Percentiles rank a stretch among this genome's conserved stretches.
Conservation (phyloP, 352 stramenopile species). For the Globisporangium polare region DNA sequence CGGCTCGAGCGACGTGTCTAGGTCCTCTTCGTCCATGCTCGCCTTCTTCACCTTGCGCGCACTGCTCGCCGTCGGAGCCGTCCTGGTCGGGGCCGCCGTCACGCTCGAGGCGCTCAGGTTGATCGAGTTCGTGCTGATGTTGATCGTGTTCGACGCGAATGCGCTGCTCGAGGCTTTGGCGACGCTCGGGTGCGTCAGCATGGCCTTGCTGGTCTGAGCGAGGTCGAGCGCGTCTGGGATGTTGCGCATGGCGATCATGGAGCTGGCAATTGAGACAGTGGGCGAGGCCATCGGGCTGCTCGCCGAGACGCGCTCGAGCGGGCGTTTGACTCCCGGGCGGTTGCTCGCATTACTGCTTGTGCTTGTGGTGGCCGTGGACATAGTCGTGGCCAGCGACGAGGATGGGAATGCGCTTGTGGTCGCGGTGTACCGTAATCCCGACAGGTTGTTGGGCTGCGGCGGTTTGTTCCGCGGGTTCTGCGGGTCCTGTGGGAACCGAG, state of each 20-base stretch:
- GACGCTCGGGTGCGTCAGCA: constrained; percentile 18
- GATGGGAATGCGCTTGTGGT: constrained; percentile 15
- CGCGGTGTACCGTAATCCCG: constrained; percentile 6
- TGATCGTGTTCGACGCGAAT: constrained; percentile 15
- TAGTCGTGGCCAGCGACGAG: constrained; percentile 8
- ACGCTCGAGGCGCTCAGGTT: constrained; percentile 19
- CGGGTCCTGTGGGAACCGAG: constrained; percentile 14
- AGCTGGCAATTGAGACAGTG: constrained; percentile 48
- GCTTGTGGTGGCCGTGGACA: constrained; percentile 8
- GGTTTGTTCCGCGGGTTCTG: constrained; percentile 1
- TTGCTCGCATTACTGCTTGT: constrained; percentile 6
- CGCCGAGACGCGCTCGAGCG: constrained; percentile 22
- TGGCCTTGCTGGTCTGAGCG: constrained; percentile 18
- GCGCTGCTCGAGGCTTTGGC: constrained; percentile 3
- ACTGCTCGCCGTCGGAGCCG: neutral
- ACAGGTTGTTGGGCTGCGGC: constrained; percentile 2
- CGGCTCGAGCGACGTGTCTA: constrained; percentile 17
- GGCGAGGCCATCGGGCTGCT: constrained; percentile 35
- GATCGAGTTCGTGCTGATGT: constrained; percentile 32
- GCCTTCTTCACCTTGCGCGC: constrained; percentile 24
- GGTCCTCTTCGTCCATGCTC: constrained; percentile 17
- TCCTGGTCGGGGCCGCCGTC: neutral
- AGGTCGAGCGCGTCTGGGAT: constrained; percentile 16
- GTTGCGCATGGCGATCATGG: constrained; percentile 67
- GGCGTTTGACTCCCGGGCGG: constrained; percentile 43